Conservation (phyloP, 192 early-diverging fungal species). For the Rhizophagus prolifer region DNA sequence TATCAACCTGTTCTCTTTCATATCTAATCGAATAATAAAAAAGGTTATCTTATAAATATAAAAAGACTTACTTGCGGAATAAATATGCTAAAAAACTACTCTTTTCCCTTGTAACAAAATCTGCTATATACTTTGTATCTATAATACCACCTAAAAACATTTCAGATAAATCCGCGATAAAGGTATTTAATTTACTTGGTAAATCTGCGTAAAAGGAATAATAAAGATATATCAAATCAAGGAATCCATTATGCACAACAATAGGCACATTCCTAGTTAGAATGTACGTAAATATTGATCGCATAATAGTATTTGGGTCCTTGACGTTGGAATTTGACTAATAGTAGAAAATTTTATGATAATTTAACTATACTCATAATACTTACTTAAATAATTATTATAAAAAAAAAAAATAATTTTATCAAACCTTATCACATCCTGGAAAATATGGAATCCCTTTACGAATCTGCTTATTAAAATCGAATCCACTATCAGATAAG, state of each 20-base stretch:
- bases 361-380: neutral
- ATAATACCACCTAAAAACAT: slow-evolving; percentile 88
- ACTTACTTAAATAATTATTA: neutral
- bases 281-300: slow-evolving; percentile 57
- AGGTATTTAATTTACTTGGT: slow-evolving; percentile 66
- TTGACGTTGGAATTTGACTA: slow-evolving; percentile 43
- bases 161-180: slow-evolving; percentile 72
- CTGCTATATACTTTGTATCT: slow-evolving; percentile 91
- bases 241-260: slow-evolving; percentile 90
- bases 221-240: slow-evolving; percentile 93
- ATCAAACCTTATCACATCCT: slow-evolving; percentile 45
- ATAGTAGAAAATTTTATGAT: neutral
- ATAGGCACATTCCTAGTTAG: slow-evolving; percentile 60
- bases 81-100: slow-evolving; percentile 71
- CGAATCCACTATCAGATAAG: slow-evolving; percentile 80
- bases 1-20: slow-evolving; percentile 29
- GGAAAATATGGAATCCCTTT: slow-evolving; percentile 79
- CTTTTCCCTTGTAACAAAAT: slow-evolving; percentile 63
- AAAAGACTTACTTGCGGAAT: slow-evolving; percentile 52
- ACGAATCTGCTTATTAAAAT: slow-evolving; percentile 74
- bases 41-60: neutral
- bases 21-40: slow-evolving; percentile 6
- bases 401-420: neutral
- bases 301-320: slow-evolving; percentile 46
- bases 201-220: slow-evolving; percentile 82